Evolutionary conservation across 2,329 filamentous ascomycete species (phyloP).

Genomic region (Ophiostoma angusticollis): DNA sequence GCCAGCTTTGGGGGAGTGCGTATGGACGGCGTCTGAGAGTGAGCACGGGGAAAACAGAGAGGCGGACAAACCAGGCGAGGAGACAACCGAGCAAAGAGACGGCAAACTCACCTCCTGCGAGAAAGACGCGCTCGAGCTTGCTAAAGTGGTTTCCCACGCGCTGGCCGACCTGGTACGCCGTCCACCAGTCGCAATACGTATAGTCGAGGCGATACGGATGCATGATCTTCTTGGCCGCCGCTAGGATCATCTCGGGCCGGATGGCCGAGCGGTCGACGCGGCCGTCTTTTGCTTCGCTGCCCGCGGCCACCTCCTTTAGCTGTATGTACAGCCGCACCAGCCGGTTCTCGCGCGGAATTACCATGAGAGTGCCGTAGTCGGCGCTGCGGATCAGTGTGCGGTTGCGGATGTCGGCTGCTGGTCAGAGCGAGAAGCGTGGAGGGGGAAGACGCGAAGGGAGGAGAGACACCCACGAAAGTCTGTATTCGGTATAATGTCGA

Average conservation of each 20-base stretch:
- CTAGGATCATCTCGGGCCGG: slow-evolving; percentile 49
- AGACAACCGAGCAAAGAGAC: neutral
- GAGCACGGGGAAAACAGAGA: neutral
- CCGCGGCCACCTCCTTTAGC: slow-evolving; percentile 25
- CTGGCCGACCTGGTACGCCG: slow-evolving; percentile 47
- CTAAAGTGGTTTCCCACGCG: slow-evolving; percentile 37
- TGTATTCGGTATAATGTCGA: slow-evolving; percentile 22
- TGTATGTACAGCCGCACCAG: slow-evolving; percentile 47
- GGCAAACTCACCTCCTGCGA: slow-evolving; percentile 32
- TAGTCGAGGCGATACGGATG: slow-evolving; percentile 54
- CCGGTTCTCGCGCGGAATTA: slow-evolving; percentile 46
- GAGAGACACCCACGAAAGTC: slow-evolving; percentile 30
- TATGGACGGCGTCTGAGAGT: slow-evolving; percentile 31
- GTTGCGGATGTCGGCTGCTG: slow-evolving; percentile 34
- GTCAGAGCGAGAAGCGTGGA: neutral
- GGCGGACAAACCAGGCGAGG: neutral
- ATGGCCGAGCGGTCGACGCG: slow-evolving; percentile 48
- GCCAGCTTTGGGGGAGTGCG: slow-evolving; percentile 37
- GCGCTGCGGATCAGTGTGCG: slow-evolving; percentile 40
- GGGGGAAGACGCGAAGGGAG: neutral
- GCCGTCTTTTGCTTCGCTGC: slow-evolving; percentile 22
- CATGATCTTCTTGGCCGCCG: slow-evolving; percentile 50
- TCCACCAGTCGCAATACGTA: slow-evolving; percentile 35
- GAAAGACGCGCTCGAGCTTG: slow-evolving; percentile 39
- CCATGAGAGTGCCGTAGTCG: slow-evolving; percentile 39